Evolutionary conservation across 768 basidiomycete genomes (phyloP).

Genomic region (Cyathus striatus): DNA sequence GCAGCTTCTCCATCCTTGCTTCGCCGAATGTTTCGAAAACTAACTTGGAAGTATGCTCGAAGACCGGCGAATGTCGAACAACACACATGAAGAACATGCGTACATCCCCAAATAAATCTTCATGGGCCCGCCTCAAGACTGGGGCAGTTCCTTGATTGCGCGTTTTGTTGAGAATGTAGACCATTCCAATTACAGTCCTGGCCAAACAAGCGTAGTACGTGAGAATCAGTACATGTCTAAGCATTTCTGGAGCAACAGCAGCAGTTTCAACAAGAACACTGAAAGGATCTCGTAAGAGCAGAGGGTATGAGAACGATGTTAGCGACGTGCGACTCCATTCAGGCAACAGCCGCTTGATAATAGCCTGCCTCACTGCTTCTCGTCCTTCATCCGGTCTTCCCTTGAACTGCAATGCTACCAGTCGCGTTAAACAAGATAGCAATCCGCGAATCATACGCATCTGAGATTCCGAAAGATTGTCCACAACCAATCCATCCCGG

Average conservation of each 20-base stretch:
- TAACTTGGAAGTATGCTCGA: constrained; percentile 79
- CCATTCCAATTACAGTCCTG: constrained; percentile 78
- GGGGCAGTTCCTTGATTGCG: constrained; percentile 47
- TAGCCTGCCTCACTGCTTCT: constrained; percentile 74
- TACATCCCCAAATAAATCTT: constrained; percentile 77
- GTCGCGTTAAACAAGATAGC: constrained; percentile 59
- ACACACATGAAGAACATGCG: constrained; percentile 90
- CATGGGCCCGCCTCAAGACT: constrained; percentile 43
- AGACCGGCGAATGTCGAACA: constrained; percentile 81
- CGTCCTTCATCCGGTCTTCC: constrained; percentile 68
- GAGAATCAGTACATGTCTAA: constrained; percentile 83
- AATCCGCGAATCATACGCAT: constrained; percentile 74
- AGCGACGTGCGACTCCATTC: constrained; percentile 89
- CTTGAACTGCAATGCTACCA: constrained; percentile 67
- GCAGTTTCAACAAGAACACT: constrained; percentile 88
- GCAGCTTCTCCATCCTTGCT: constrained; percentile 75
- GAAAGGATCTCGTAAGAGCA: constrained; percentile 88
- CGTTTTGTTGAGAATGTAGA: constrained; percentile 76
- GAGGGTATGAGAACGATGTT: constrained; percentile 77
- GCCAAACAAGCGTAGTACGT: constrained; percentile 89
- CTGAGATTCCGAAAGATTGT: constrained; percentile 75
- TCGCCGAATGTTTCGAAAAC: constrained; percentile 81
- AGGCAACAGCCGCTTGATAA: constrained; percentile 85
- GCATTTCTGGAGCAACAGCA: constrained; percentile 82
- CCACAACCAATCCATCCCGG: constrained; percentile 50